phyloP scores from a whole-genome alignment of 164 flowering plant species.

The Pachysandra terminalis region DNA sequence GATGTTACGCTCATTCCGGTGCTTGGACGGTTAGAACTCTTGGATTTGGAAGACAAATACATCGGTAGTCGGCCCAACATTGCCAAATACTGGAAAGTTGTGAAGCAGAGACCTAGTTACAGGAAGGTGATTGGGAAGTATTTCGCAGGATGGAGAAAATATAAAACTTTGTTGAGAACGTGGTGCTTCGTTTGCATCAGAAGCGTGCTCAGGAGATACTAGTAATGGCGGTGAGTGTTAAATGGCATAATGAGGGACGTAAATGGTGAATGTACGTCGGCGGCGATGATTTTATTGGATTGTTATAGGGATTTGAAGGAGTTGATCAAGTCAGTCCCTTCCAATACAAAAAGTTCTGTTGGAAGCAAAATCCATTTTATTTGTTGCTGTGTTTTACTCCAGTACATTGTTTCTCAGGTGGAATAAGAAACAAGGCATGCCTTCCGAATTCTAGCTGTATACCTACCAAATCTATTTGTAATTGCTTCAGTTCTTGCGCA shows the following conservation, averaged over 20 bases:
- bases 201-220: slow-evolving; percentile 56
- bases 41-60: slow-evolving; percentile 68
- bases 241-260: neutral
- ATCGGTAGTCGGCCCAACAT: slow-evolving; percentile 55
- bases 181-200: slow-evolving; percentile 61
- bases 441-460: too few relatives aligned
- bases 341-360: too few relatives aligned
- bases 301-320: too few relatives aligned
- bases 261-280: neutral
- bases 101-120: slow-evolving; percentile 70
- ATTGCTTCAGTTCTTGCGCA: too few relatives aligned
- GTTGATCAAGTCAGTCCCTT: too few relatives aligned
- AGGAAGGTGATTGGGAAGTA: slow-evolving; percentile 70
- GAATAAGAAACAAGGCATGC: neutral
- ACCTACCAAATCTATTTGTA: too few relatives aligned
- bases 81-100: slow-evolving; percentile 61
- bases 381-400: too few relatives aligned
- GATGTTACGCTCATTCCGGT: slow-evolving; percentile 78
- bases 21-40: slow-evolving; percentile 55
- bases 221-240: slow-evolving; percentile 5
- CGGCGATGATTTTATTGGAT: too few relatives aligned
- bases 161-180: slow-evolving; percentile 62
- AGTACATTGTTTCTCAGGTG: too few relatives aligned
- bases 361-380: too few relatives aligned
- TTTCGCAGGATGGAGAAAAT: slow-evolving; percentile 82